Evolutionary conservation across 495 filamentous ascomycete species (phyloP).

Genomic region (Lepraria neglecta): DNA sequence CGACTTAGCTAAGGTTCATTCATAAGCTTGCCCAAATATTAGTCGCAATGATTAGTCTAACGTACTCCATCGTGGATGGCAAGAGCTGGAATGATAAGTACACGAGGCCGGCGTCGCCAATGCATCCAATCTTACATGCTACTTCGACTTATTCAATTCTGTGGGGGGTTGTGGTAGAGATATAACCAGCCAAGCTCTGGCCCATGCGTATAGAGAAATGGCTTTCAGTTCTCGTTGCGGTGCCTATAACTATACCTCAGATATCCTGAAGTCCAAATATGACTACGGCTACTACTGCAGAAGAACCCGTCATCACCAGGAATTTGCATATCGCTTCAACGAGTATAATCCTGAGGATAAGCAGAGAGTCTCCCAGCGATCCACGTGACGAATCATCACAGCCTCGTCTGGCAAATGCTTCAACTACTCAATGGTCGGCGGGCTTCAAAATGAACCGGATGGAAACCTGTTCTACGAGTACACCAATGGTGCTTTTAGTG

Average conservation of each 20-base stretch:
- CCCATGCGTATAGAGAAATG: conserved; percentile 21
- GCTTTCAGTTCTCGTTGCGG: not conserved
- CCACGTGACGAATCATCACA: conserved; percentile 21
- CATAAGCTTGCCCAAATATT: conserved; percentile 16
- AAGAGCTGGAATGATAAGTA: conserved; percentile 18
- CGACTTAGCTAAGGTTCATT: not conserved
- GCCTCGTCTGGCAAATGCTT: conserved; percentile 20
- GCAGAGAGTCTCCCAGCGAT: conserved; percentile 14
- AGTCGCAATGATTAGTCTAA: conserved; percentile 19
- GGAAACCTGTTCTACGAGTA: not conserved
- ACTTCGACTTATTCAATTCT: not conserved
- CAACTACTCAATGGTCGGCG: conserved; percentile 4
- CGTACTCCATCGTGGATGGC: conserved; percentile 21
- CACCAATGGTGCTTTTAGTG: conserved; percentile 4
- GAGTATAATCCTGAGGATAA: conserved; percentile 22
- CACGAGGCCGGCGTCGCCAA: conserved; percentile 11
- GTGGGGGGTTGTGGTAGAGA: not conserved
- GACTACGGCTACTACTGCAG: conserved; percentile 21
- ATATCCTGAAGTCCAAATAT: conserved; percentile 6
- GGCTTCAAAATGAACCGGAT: not conserved
- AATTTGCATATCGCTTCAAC: conserved; percentile 26
- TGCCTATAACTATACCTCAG: conserved; percentile 4
- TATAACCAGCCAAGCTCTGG: conserved; percentile 5
- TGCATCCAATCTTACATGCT: conserved; percentile 18
- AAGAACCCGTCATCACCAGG: not conserved